These are phyloP conservation scores for Pyronema omphalodes DNA, from an alignment of 495 filamentous ascomycete species.

Conservation along the genomic window DNA sequence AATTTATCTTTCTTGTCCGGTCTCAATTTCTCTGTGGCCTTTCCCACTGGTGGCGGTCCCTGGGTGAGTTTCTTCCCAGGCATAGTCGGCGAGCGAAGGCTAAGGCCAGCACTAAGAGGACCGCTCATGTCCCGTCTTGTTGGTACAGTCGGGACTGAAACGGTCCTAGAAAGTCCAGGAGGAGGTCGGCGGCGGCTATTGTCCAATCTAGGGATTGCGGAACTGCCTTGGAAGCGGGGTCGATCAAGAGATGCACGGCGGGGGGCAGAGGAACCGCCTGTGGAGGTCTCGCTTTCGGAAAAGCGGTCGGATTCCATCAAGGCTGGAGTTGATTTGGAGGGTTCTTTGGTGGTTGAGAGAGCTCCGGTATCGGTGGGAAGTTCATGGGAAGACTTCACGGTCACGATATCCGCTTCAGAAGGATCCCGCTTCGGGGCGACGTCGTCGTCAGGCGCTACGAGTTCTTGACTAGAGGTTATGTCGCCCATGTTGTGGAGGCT, in stretches of 20 bases:
- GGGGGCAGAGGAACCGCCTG: neutral
- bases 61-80: conserved; percentile 23
- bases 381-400: neutral
- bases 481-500: conserved; percentile 14
- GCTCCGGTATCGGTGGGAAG: neutral
- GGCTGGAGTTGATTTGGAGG: conserved; percentile 7
- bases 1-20: conserved; percentile 42
- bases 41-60: conserved; percentile 3
- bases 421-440: conserved; percentile 10
- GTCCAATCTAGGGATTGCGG: conserved; percentile 17
- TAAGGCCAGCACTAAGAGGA: conserved; percentile 5
- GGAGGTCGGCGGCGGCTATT: conserved; percentile 18
- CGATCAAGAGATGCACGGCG: conserved; percentile 7
- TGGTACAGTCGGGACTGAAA: conserved; percentile 15
- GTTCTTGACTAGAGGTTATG: conserved; percentile 5
- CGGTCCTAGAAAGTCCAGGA: conserved; percentile 17
- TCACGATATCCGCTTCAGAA: neutral
- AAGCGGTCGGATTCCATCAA: conserved; percentile 10
- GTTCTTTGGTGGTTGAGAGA: neutral
- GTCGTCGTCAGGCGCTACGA: conserved; percentile 6
- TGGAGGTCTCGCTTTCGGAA: conserved; percentile 12
- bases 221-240: conserved; percentile 4
- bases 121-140: conserved; percentile 12
- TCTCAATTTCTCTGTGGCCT: conserved; percentile 17
- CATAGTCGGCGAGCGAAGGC: conserved; percentile 11